Evolutionary conservation across 495 filamentous ascomycete genomes (phyloP).

Genomic region (Penicillium herquei): DNA sequence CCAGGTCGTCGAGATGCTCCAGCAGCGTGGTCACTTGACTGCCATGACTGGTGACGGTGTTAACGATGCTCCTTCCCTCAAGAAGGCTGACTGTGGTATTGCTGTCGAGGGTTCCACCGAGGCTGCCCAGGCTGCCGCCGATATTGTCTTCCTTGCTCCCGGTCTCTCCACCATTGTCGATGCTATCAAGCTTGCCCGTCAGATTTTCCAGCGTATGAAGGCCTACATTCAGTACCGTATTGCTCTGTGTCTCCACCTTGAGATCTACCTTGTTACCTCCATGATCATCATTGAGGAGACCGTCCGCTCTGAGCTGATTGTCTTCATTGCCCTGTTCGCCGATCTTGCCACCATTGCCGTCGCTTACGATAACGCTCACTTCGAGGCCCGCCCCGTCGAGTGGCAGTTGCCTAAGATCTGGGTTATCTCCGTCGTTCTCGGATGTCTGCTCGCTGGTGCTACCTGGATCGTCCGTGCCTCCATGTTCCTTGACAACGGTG

Average conservation of each 20-base stretch:
- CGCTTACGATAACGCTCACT: constrained; percentile 76
- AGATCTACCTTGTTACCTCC: constrained; percentile 75
- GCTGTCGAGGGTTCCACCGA: constrained; percentile 75
- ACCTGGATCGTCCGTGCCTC: constrained; percentile 71
- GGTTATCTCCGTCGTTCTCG: constrained; percentile 69
- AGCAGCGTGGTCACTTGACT: constrained; percentile 71
- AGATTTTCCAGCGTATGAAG: constrained; percentile 85
- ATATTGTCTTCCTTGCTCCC: constrained; percentile 78
- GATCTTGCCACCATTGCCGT: constrained; percentile 76
- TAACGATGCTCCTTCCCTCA: constrained; percentile 70
- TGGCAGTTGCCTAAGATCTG: constrained; percentile 79
- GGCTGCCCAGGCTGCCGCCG: constrained; percentile 73
- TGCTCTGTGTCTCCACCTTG: constrained; percentile 71
- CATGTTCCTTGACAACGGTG: constrained; percentile 64
- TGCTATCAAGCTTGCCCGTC: constrained; percentile 74
- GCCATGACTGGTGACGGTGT: constrained; percentile 77
- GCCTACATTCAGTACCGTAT: constrained; percentile 80
- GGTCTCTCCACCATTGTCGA: constrained; percentile 75
- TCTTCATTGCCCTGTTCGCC: constrained; percentile 76
- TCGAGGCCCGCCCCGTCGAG: constrained; percentile 67
- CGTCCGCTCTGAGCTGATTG: constrained; percentile 63
- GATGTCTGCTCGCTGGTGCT: constrained; percentile 60
- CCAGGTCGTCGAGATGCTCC: constrained; percentile 74
- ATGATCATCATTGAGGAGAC: constrained; percentile 78
- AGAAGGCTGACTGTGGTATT: constrained; percentile 76